phyloP scores from a whole-genome alignment of 192 early-diverging fungal genomes.

The Backusella tuberculispora region DNA sequence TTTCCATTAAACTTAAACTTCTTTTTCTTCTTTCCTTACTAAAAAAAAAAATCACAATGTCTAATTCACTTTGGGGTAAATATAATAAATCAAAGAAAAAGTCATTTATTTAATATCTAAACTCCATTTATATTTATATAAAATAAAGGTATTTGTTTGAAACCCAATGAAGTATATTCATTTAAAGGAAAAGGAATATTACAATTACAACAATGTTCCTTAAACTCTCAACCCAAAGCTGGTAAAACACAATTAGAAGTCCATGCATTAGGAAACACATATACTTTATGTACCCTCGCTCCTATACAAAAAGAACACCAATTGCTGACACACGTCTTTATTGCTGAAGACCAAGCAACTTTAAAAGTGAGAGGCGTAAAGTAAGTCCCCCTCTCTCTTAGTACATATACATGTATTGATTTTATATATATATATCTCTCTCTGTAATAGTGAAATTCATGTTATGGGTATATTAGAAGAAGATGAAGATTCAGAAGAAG shows the following conservation, averaged over 20 bases:
- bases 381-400: constrained; percentile 1
- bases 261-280: background rate
- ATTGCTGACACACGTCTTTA: background rate
- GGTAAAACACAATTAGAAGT: constrained; percentile 15
- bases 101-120: background rate
- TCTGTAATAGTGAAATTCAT: background rate
- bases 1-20: background rate
- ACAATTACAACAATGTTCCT: background rate
- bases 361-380: constrained; percentile 13
- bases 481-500: background rate
- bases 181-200: background rate
- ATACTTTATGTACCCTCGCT: constrained; percentile 10
- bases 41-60: background rate
- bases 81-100: background rate
- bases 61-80: constrained; percentile 25
- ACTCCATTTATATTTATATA: background rate
- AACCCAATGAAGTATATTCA: constrained; percentile 10
- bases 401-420: background rate
- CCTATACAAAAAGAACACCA: background rate
- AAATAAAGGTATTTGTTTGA: background rate
- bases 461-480: background rate
- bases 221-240: background rate
- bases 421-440: too few relatives aligned
- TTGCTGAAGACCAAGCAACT: constrained; percentile 17
- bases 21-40: too few relatives aligned